These are phyloP conservation scores for Hemileccinum impolitum DNA, from an alignment of 768 basidiomycete genomes.

Conservation along the genomic window DNA sequence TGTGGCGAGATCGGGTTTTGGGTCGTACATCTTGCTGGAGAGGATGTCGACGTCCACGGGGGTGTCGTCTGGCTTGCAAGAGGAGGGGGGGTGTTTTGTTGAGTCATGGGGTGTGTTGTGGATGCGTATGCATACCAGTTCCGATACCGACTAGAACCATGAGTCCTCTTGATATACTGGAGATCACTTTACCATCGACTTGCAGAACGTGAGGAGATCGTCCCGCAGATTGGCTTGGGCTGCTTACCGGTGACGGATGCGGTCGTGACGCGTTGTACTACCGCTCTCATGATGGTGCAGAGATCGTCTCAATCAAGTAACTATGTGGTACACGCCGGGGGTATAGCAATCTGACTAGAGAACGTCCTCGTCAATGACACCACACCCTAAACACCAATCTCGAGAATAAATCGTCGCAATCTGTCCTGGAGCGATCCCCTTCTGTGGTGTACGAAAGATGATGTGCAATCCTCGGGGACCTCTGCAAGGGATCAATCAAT, in stretches of 20 bases:
- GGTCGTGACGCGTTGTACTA: conserved; percentile 77
- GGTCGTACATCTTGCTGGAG: conserved; percentile 73
- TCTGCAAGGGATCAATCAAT: conserved; percentile 16
- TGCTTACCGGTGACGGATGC: conserved; percentile 79
- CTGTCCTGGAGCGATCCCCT: conserved; percentile 78
- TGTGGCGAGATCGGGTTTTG: not conserved
- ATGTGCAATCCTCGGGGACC: conserved; percentile 35
- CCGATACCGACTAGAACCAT: conserved; percentile 92
- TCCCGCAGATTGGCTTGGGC: not conserved
- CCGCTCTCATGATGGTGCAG: conserved; percentile 63
- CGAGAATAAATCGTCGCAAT: conserved; percentile 70
- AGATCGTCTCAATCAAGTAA: not conserved
- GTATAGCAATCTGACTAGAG: too few species aligned
- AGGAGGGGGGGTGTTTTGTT: too few species aligned
- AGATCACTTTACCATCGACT: conserved; percentile 76
- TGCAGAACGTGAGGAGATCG: conserved; percentile 30
- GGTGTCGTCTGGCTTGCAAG: conserved; percentile 68
- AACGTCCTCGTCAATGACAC: conserved; percentile 47
- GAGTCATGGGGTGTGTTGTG: not conserved
- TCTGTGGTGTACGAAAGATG: conserved; percentile 54
- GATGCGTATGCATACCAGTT: conserved; percentile 46
- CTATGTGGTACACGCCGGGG: not conserved
- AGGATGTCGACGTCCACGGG: conserved; percentile 65
- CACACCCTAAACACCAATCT: conserved; percentile 83
- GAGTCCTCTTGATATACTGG: conserved; percentile 78